phyloP scores from a whole-genome alignment of 2,329 filamentous ascomycete species.

The Cryoendolithus antarcticus region DNA sequence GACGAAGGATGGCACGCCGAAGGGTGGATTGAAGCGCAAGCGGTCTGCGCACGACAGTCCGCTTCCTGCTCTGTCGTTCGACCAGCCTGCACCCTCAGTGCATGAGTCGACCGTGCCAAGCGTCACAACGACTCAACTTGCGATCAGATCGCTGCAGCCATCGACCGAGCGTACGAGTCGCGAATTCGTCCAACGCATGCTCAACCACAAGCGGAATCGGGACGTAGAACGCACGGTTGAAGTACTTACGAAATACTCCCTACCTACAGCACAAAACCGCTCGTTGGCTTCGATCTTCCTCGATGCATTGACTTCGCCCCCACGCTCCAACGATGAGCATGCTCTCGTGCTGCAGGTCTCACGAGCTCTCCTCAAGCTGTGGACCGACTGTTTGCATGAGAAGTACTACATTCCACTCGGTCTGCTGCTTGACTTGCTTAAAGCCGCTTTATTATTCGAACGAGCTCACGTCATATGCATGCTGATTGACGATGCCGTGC shows the following conservation, averaged over 20 bases:
- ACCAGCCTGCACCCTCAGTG: slow-evolving; percentile 9
- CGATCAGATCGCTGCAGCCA: too few relatives aligned
- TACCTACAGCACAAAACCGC: slow-evolving; percentile 50
- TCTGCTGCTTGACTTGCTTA: slow-evolving; percentile 52
- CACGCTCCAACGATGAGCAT: slow-evolving; percentile 27
- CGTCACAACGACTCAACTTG: neutral
- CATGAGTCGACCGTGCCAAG: slow-evolving; percentile 1
- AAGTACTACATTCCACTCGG: slow-evolving; percentile 50
- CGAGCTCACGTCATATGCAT: slow-evolving; percentile 46
- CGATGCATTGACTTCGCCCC: slow-evolving; percentile 44
- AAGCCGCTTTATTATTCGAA: slow-evolving; percentile 52
- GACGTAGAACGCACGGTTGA: slow-evolving; percentile 54
- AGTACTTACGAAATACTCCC: slow-evolving; percentile 48
- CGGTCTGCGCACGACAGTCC: slow-evolving; percentile 54
- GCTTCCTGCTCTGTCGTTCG: slow-evolving; percentile 35
- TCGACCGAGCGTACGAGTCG: neutral
- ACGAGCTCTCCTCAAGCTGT: slow-evolving; percentile 51
- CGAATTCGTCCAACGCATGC: slow-evolving; percentile 45
- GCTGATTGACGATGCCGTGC: slow-evolving; percentile 44
- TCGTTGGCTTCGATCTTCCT: slow-evolving; percentile 57
- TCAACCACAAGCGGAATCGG: slow-evolving; percentile 48
- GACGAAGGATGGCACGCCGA: slow-evolving; percentile 46
- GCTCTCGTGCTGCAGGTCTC: slow-evolving; percentile 52
- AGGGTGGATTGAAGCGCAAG: slow-evolving; percentile 55
- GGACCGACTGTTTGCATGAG: slow-evolving; percentile 56